Percentiles rank a stretch among this genome's conserved stretches.
Conservation (phyloP, 768 basidiomycete genomes). For the Strobilomyces dryophilus region DNA sequence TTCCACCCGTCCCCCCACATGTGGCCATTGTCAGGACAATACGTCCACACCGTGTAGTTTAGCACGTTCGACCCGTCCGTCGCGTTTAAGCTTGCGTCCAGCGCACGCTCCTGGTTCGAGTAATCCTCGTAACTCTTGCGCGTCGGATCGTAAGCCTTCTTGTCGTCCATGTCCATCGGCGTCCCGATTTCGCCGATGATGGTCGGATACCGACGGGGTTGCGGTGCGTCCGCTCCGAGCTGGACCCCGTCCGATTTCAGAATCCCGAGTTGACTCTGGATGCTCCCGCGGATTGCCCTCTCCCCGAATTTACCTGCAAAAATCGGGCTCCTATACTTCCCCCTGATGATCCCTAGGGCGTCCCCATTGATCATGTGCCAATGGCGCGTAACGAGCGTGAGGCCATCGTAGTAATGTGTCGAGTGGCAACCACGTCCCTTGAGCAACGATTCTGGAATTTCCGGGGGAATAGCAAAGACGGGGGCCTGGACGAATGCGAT, state of each 20-base stretch:
- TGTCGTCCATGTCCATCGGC: slow-evolving; percentile 91
- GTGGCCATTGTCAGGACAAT: slow-evolving; percentile 77
- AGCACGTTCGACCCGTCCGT: slow-evolving; percentile 72
- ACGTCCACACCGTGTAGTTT: slow-evolving; percentile 87
- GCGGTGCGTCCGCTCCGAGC: slow-evolving; percentile 37
- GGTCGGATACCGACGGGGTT: slow-evolving; percentile 58
- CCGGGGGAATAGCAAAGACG: slow-evolving; percentile 80
- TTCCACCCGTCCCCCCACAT: slow-evolving; percentile 97
- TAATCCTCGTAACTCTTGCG: slow-evolving; percentile 65
- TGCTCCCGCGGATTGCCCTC: slow-evolving; percentile 67
- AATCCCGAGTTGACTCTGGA: slow-evolving; percentile 80
- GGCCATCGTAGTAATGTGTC: slow-evolving; percentile 91
- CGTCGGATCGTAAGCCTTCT: slow-evolving; percentile 65
- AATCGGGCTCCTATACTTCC: slow-evolving; percentile 65
- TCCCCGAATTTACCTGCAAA: slow-evolving; percentile 84
- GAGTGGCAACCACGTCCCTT: slow-evolving; percentile 70
- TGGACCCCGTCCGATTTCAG: slow-evolving; percentile 70
- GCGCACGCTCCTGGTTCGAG: slow-evolving; percentile 70
- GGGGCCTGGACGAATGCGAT: slow-evolving; percentile 92
- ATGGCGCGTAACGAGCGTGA: slow-evolving; percentile 88
- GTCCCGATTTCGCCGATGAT: slow-evolving; percentile 95
- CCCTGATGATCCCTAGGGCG: slow-evolving; percentile 85
- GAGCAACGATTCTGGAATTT: slow-evolving; percentile 48
- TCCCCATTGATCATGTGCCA: slow-evolving; percentile 97
- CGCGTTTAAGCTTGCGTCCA: slow-evolving; percentile 79